Base-by-base conservation (phyloP, 129 eudicot genomes). In the Lonicera japonica region DNA sequence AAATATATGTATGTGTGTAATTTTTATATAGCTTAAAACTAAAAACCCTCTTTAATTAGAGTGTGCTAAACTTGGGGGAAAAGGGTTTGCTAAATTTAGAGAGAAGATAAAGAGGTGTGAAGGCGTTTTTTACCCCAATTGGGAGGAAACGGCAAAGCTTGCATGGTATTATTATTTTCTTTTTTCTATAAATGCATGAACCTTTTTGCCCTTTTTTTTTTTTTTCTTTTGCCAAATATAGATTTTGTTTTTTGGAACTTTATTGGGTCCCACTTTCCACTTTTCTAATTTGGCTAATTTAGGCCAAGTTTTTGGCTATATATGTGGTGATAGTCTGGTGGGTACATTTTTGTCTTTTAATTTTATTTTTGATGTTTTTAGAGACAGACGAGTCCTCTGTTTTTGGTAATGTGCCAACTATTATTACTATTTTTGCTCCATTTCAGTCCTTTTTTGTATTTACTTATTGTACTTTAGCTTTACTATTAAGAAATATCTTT, bases 111-210 rank as follows among this genome's bases (percentile, higher is more conserved):
- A 78, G 75, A 74, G 91, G 81, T 65, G 64, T 61, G 64, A 56
- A 24, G 29, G 54, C 19, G 61, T 45, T 75, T 69, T n/a, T 77
- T 61, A 59, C 86, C 81, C 80, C 83, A 87, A 78, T 70, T 76
- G 83, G 88, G 70, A 64, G 73, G 88, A 87, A 87, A 87, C 91
- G 86, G 92, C 78, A 84, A n/a, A 87, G 79, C 77, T 81, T 82
- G 88, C 88, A 78, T 82, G 84, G 82, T 64, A 74, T 69, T n/a
- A n/a, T n/a, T n/a, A n/a, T n/a, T n/a, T 69, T 68, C 47, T 64
- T 64, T 67, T 57, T 73, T 29, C 2, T 29, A 29, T 29, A 29
- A 71, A 73, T 83, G 95, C 90, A 83, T 77, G 87, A 71, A 82
- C 70, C 80, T 68, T 56, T 64, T 75, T 57, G 68, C 85, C 70